Base-by-base conservation (phyloP, 306 rosid species). In the Prosopis cineraria region DNA sequence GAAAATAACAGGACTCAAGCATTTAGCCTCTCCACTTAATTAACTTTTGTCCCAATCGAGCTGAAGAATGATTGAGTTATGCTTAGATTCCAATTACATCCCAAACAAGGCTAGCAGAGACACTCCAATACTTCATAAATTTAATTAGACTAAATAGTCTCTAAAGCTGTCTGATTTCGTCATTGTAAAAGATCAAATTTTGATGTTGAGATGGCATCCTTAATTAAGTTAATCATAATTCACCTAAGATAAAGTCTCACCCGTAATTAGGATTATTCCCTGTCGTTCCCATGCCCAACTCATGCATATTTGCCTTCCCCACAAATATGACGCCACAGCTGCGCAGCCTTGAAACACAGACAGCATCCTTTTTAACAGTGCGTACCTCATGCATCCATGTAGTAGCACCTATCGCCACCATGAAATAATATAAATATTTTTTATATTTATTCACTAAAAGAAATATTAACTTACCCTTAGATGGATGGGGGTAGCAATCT, bases 221-320 rank as follows among this genome's bases (percentile, higher is more conserved):
- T 41, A 31, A 41, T 71, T 45, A 60, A 74, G 59, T 76, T 13
- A 58, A 82, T 63, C 53, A 40, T 37, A 60, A 58, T 68, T 39
- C 43, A 66, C 50, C 48, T 19, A 45, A 68, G 44, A 66, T 73
- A 68, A 39, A 69, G 77, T 44, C 85, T 75, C 85, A 92, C 98
- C 98, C 98, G 12, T 86, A 89, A 60, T 94, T 89, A 74, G 97
- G 79, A 89, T 94, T 94, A 80, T 90, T 94, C 81, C 98, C 98
- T 16, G 98, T 94, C 24, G 98, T 91, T 71, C 98, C 97, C 97
- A 94, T 90, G 81, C 98, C 98, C 55, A 92, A 29, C 79, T 94
- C 98, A 36, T 94, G 98, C 98, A 94, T 94, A 80, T 94, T 94
- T 80, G 97, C 94, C 83, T 94, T 94, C 82, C 97, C 98, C 31